Evolutionary conservation across 805 yeast species (phyloP).

Genomic region (Groenewaldozyma tartarivorans): DNA sequence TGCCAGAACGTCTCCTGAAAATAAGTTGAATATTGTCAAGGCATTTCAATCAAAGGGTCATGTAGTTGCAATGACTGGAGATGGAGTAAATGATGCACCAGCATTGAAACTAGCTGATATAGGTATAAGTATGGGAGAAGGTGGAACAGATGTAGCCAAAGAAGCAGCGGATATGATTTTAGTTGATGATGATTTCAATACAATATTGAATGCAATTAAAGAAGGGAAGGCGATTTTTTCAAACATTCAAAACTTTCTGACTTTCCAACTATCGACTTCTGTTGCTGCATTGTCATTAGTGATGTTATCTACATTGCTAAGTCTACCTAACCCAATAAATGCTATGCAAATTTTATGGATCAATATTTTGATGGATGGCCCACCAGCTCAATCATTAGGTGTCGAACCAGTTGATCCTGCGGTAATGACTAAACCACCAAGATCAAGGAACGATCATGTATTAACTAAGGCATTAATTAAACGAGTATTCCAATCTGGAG

Average conservation of each 20-base stretch:
- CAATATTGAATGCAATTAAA: slow-evolving; percentile 85
- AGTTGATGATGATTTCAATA: slow-evolving; percentile 93
- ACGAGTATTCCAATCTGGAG: slow-evolving; percentile 69
- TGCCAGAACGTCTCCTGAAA: slow-evolving; percentile 94
- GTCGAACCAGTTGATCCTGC: slow-evolving; percentile 96
- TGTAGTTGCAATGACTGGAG: slow-evolving; percentile 57
- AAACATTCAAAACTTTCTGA: slow-evolving; percentile 88
- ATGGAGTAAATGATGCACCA: slow-evolving; percentile 59
- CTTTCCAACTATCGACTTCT: slow-evolving; percentile 92
- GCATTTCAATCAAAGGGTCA: slow-evolving; percentile 52
- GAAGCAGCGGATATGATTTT: slow-evolving; percentile 98
- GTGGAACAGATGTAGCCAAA: slow-evolving; percentile 97
- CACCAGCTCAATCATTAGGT: slow-evolving; percentile 96
- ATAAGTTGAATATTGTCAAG: slow-evolving; percentile 79
- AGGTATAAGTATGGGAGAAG: slow-evolving; percentile 64
- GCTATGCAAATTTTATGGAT: slow-evolving; percentile 99
- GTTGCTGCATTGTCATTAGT: slow-evolving; percentile 89
- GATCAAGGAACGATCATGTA: slow-evolving; percentile 78
- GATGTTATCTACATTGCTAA: slow-evolving; percentile 78
- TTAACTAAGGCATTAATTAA: slow-evolving; percentile 59
- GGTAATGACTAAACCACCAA: slow-evolving; percentile 94
- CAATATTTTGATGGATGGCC: slow-evolving; percentile 96
- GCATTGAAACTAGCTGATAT: slow-evolving; percentile 54
- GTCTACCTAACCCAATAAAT: slow-evolving; percentile 86
- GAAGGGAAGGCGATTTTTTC: slow-evolving; percentile 97